Base-by-base conservation (phyloP, 306 rosid species). In the Hylodesmum podocarpum region DNA sequence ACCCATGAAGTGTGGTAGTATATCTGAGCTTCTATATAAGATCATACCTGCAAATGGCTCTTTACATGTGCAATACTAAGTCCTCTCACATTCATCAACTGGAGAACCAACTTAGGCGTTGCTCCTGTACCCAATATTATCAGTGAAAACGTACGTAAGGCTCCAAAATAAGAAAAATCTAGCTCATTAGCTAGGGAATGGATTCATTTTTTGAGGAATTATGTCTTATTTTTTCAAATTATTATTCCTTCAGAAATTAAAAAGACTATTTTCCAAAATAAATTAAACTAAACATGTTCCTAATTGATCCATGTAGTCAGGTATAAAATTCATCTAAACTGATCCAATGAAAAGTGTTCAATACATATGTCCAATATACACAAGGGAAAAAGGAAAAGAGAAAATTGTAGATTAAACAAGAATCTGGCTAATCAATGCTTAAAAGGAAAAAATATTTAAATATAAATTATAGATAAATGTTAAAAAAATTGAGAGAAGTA, bases 41-140 rank as follows among this genome's bases (percentile, higher is more conserved):
- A 2, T 41, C 12, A 11, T 58, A 88, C 98, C 96, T 91, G 98
- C 84, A 94, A 89, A 78, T 94, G 98, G 71, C 98, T 94, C 88
- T 94, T 94, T 4, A 91, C 93, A 83, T 94, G 98, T 24, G 93
- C 92, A 76, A 94, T 91, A 85, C 89, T 90, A 54, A 94, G 93
- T 71, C 96, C 98, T 87, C 88, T 89, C 34, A 94, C 96, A 80
- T 89, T 91, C 98, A 94, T 94, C 62, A 90, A 67, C 85, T 91
- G 95, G 24, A 89, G 90, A 78, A 94, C 89, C 76, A 86, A 87
- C 83, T 94, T 94, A n/a, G 98, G 98, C n/a, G 98, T 91, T 79
- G 98, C 98, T 87, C 91, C 98, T 94, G 84, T 65, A 28, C 8
- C 53, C 31, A 76, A 69, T 18, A 73, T 34, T 8, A 9, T 50